These are phyloP conservation scores for Pistacia vera DNA, from an alignment of 345 rosid genomes.

Conservation along the genomic window DNA sequence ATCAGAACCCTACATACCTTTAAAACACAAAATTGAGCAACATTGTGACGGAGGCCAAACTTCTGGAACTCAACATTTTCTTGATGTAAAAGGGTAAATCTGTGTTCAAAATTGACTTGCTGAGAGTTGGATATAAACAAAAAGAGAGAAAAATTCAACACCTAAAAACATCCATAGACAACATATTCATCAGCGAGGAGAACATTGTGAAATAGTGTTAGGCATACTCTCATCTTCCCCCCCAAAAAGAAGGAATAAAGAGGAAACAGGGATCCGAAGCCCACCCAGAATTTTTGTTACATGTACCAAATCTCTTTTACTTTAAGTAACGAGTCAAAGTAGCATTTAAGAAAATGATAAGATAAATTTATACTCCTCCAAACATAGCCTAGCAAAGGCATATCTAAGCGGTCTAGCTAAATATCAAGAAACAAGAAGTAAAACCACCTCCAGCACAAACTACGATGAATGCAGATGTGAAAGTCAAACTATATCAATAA, in stretches of 20 bases:
- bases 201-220: constrained; percentile 3
- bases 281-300: not conserved
- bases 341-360: not conserved
- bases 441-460: no score
- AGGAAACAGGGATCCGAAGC: no score
- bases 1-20: constrained; percentile 49
- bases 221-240: not conserved
- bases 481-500: not conserved
- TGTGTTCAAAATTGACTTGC: constrained; percentile 45
- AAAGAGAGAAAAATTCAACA: no score
- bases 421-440: not conserved
- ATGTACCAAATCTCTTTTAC: not conserved
- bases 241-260: not conserved
- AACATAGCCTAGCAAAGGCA: not conserved
- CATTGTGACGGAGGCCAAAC: constrained; percentile 86
- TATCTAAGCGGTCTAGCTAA: not conserved
- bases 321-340: not conserved
- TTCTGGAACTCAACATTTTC: constrained; percentile 77
- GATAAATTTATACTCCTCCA: not conserved
- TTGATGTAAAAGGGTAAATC: constrained; percentile 79
- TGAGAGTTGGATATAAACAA: constrained; percentile 16
- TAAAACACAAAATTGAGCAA: constrained; percentile 92
- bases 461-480: not conserved
- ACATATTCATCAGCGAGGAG: not conserved
- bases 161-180: not conserved